Evolutionary conservation across 495 filamentous ascomycete genomes (phyloP).

Genomic region (Lineolata rhizophorae): DNA sequence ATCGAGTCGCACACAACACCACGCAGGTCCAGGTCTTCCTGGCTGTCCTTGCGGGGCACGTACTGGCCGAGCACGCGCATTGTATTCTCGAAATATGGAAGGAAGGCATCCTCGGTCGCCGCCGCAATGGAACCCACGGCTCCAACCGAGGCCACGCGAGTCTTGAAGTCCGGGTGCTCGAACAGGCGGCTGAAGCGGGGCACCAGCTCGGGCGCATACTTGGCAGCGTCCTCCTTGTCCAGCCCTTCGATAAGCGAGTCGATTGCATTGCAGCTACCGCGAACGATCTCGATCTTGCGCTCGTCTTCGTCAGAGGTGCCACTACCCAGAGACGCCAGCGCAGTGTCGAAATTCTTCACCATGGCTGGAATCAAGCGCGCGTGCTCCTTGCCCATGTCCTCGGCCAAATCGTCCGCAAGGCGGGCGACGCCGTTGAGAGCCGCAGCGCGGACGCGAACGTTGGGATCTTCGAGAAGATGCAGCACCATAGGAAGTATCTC

Average conservation of each 20-base stretch:
- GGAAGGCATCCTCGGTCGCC: slow-evolving; percentile 60
- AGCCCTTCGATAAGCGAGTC: slow-evolving; percentile 81
- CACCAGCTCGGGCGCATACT: slow-evolving; percentile 64
- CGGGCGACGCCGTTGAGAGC: slow-evolving; percentile 70
- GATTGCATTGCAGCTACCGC: slow-evolving; percentile 72
- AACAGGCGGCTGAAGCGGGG: slow-evolving; percentile 65
- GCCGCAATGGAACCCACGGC: slow-evolving; percentile 79
- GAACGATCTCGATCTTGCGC: slow-evolving; percentile 63
- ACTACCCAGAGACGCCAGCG: slow-evolving; percentile 27
- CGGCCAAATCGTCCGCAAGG: slow-evolving; percentile 78
- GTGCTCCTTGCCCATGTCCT: slow-evolving; percentile 69
- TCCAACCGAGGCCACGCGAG: slow-evolving; percentile 71
- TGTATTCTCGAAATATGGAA: slow-evolving; percentile 70
- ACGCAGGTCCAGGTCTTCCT: slow-evolving; percentile 76
- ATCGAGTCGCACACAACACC: slow-evolving; percentile 78
- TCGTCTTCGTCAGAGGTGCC: slow-evolving; percentile 27
- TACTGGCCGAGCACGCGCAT: slow-evolving; percentile 73
- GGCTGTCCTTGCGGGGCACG: slow-evolving; percentile 63
- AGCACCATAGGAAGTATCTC: slow-evolving; percentile 72
- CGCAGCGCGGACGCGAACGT: slow-evolving; percentile 62
- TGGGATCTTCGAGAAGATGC: slow-evolving; percentile 62
- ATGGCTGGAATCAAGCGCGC: slow-evolving; percentile 60
- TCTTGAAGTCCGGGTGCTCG: slow-evolving; percentile 61
- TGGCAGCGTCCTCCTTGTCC: slow-evolving; percentile 51
- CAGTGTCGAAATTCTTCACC: slow-evolving; percentile 69